phyloP scores from a whole-genome alignment of 2,329 filamentous ascomycete species.

The Penicillium brasilianum region DNA sequence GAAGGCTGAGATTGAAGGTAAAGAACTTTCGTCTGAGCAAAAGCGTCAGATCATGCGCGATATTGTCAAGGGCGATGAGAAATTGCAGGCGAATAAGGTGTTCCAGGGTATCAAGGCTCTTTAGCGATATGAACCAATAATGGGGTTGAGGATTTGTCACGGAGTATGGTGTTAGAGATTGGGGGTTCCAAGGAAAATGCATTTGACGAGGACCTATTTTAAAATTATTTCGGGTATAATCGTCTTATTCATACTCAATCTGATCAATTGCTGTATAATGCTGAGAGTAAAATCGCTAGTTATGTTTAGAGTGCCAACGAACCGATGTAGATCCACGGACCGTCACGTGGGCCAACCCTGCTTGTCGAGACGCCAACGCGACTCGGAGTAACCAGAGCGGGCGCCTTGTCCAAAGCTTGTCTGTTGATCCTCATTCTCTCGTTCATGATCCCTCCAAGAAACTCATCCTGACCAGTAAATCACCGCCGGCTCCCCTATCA shows the following conservation, averaged over 20 bases:
- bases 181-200: slow-evolving; percentile 7
- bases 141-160: slow-evolving; percentile 6
- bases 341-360: slow-evolving; percentile 25
- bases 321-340: slow-evolving; percentile 1
- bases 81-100: slow-evolving; percentile 62
- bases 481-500: not conserved
- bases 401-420: slow-evolving; percentile 12
- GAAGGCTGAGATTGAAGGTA: slow-evolving; percentile 74
- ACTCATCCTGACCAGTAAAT: not conserved
- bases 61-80: slow-evolving; percentile 74
- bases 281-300: no score
- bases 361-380: slow-evolving; percentile 27
- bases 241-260: not conserved
- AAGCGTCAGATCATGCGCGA: slow-evolving; percentile 80
- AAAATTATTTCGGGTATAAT: slow-evolving; percentile 1
- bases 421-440: slow-evolving; percentile 10
- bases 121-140: slow-evolving; percentile 31
- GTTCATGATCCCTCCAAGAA: not conserved
- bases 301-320: not conserved
- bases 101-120: slow-evolving; percentile 56
- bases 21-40: slow-evolving; percentile 68
- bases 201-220: slow-evolving; percentile 13
- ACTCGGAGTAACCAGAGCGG: slow-evolving; percentile 11
- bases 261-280: not conserved
- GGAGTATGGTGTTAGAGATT: slow-evolving; percentile 24